A percentile compares a stretch with the other conserved stretches of the same genome.
phyloP scores from a whole-genome alignment of 2,329 filamentous ascomycete genomes.

The Periconia digitata region DNA sequence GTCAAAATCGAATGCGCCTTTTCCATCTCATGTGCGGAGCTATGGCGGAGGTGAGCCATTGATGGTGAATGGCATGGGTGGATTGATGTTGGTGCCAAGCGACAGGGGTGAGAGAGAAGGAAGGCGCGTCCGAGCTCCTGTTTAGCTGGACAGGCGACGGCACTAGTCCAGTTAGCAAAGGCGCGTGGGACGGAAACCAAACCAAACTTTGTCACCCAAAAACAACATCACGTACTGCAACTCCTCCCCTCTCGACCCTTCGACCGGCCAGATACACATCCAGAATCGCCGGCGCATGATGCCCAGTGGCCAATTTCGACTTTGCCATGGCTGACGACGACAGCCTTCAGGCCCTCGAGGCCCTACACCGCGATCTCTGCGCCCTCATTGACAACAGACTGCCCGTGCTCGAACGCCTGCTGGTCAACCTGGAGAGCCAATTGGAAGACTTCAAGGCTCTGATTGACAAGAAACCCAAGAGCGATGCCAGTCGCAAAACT shows the following conservation, averaged over 20 bases:
- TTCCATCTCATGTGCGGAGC: slow-evolving; percentile 1
- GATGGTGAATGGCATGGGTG: slow-evolving; percentile 6
- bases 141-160: too few relatives aligned
- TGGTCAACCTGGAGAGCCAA: slow-evolving; percentile 65
- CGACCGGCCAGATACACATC: background rate
- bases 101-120: slow-evolving; percentile 11
- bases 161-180: too few relatives aligned
- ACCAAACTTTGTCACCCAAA: too few relatives aligned
- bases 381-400: slow-evolving; percentile 72
- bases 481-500: slow-evolving; percentile 70
- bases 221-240: background rate
- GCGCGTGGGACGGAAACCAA: too few relatives aligned
- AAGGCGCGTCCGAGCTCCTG: slow-evolving; percentile 28
- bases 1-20: too few relatives aligned
- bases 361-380: slow-evolving; percentile 81
- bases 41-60: slow-evolving; percentile 11
- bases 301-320: slow-evolving; percentile 25
- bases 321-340: slow-evolving; percentile 69
- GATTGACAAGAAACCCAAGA: slow-evolving; percentile 74
- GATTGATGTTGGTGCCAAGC: slow-evolving; percentile 13
- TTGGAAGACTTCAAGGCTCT: slow-evolving; percentile 69
- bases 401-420: slow-evolving; percentile 69
- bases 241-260: slow-evolving; percentile 1
- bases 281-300: slow-evolving; percentile 26
- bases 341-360: slow-evolving; percentile 75